phyloP scores from a whole-genome alignment of 2,329 filamentous ascomycete species.

The Hypocreales sp. region DNA sequence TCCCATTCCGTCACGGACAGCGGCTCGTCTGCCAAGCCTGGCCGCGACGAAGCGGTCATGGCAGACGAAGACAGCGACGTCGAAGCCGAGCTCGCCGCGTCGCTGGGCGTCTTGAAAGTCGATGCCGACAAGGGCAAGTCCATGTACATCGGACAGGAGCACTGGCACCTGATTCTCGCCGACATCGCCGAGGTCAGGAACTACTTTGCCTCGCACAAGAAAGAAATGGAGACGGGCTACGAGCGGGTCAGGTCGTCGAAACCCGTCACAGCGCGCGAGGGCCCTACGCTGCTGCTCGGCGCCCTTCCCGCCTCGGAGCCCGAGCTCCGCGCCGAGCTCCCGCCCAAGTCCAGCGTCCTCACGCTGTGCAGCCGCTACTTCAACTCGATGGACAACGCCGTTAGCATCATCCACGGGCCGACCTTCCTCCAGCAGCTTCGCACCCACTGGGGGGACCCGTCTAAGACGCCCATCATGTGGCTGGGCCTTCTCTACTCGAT shows the following conservation, averaged over 20 bases:
- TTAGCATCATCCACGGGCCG: slow-evolving; percentile 65
- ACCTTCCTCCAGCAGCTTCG: slow-evolving; percentile 65
- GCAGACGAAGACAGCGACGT: slow-evolving; percentile 50
- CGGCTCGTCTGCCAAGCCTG: slow-evolving; percentile 29
- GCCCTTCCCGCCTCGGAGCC: slow-evolving; percentile 54
- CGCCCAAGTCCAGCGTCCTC: slow-evolving; percentile 68
- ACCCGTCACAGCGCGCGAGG: slow-evolving; percentile 40
- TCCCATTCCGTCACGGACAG: slow-evolving; percentile 25
- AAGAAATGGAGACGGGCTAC: slow-evolving; percentile 72
- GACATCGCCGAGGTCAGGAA: slow-evolving; percentile 89
- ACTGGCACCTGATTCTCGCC: slow-evolving; percentile 67
- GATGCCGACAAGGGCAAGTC: slow-evolving; percentile 63
- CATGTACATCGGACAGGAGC: slow-evolving; percentile 67
- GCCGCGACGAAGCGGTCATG: slow-evolving; percentile 41
- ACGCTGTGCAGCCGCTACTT: slow-evolving; percentile 81
- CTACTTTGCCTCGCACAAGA: slow-evolving; percentile 75
- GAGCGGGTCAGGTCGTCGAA: slow-evolving; percentile 60
- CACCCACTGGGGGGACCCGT: slow-evolving; percentile 54
- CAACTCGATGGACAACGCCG: slow-evolving; percentile 59
- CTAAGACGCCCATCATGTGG: slow-evolving; percentile 62
- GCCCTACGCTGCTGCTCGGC: slow-evolving; percentile 67
- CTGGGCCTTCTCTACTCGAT: slow-evolving; percentile 62
- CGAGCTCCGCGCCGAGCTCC: slow-evolving; percentile 68
- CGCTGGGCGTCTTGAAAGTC: slow-evolving; percentile 70
- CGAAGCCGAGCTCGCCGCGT: slow-evolving; percentile 53